A percentile compares a stretch with the other conserved stretches of the same genome.
Evolutionary conservation across 1,284 basidiomycete genomes (phyloP).

Genomic region (Cerrena zonata): DNA sequence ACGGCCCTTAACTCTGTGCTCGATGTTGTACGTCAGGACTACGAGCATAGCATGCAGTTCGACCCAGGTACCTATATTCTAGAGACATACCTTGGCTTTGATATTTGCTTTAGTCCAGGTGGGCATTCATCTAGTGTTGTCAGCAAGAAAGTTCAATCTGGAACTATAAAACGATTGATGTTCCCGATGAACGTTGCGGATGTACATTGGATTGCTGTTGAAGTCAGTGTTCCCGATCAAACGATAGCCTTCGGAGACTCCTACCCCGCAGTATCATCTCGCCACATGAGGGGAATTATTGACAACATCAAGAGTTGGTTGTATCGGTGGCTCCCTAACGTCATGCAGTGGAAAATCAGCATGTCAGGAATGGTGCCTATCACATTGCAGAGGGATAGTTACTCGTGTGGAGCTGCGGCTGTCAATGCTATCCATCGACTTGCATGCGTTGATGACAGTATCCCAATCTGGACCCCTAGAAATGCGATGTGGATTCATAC

Average conservation of each 20-base stretch:
- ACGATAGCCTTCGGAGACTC: background rate
- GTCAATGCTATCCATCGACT: background rate
- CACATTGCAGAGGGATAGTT: background rate
- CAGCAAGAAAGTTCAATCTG: background rate
- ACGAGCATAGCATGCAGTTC: background rate
- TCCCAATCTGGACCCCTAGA: background rate
- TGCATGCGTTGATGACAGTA: background rate
- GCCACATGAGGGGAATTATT: background rate
- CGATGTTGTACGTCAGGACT: background rate
- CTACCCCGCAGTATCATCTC: background rate
- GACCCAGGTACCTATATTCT: background rate
- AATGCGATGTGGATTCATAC: background rate
- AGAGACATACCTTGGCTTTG: background rate
- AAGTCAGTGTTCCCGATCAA: background rate
- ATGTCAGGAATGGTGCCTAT: background rate
- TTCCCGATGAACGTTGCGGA: background rate
- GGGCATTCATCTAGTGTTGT: background rate
- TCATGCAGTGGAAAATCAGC: background rate
- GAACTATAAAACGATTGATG: background rate
- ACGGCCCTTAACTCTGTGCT: background rate
- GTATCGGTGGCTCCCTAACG: background rate
- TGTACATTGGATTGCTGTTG: background rate
- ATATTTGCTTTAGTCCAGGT: background rate
- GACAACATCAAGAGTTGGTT: background rate
- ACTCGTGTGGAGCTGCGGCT: background rate